Conservation (phyloP, 495 filamentous ascomycete species). For the Acidiella bohemica region DNA sequence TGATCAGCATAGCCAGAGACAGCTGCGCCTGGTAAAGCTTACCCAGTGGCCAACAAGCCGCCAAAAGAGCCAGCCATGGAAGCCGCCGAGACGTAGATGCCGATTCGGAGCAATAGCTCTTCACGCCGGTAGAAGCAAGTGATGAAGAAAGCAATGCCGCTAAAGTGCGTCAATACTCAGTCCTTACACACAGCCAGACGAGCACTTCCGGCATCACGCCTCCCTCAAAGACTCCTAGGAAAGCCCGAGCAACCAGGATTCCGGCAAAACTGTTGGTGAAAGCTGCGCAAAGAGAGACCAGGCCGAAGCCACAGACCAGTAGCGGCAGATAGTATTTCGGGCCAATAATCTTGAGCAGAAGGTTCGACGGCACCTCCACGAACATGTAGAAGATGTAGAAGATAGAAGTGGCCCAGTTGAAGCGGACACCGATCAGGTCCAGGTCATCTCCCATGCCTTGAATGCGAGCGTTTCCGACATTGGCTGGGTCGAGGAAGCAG, state of each 20-base stretch:
- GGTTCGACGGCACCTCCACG: slow-evolving; percentile 7
- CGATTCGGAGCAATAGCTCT: slow-evolving; percentile 44
- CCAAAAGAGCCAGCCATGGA: slow-evolving; percentile 54
- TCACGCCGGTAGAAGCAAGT: slow-evolving; percentile 45
- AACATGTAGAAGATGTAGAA: neutral
- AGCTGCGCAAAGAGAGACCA: slow-evolving; percentile 35
- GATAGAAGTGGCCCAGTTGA: neutral
- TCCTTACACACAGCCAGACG: too few relatives aligned
- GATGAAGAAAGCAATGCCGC: too few relatives aligned
- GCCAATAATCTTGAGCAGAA: slow-evolving; percentile 1
- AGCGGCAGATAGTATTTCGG: slow-evolving; percentile 18
- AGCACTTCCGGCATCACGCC: slow-evolving; percentile 47
- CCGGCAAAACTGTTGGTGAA: slow-evolving; percentile 31
- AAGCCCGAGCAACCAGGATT: slow-evolving; percentile 32
- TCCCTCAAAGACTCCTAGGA: slow-evolving; percentile 45
- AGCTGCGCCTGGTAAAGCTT: too few relatives aligned
- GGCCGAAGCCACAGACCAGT: slow-evolving; percentile 37
- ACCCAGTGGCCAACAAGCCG: slow-evolving; percentile 47
- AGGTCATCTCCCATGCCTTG: too few relatives aligned
- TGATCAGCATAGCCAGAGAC: too few relatives aligned
- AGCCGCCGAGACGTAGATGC: slow-evolving; percentile 47
- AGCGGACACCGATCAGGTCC: too few relatives aligned
- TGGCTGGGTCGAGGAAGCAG: too few relatives aligned
- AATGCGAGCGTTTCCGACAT: too few relatives aligned
- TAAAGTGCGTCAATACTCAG: too few relatives aligned